Base-by-base conservation (phyloP, 2,329 filamentous ascomycete genomes). In the Rugonectria rugulosa region DNA sequence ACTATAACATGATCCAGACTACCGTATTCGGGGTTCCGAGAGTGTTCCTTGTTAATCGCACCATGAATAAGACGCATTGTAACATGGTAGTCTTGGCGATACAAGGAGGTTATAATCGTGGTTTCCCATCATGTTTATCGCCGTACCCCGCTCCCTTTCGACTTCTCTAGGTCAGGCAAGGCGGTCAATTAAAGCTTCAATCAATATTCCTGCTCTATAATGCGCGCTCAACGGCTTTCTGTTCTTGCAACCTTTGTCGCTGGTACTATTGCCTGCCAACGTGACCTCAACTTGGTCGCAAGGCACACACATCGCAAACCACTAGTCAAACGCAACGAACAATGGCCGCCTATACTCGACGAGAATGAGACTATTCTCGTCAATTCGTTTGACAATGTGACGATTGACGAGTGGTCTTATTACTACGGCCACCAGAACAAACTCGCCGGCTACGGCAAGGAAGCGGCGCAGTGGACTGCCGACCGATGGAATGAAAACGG, bases 401-500 rank as follows among this genome's bases (percentile, higher is more conserved):
- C 71, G 10, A 70, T 75, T 31, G 72, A 73, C 21, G 62, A 69
- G 52, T 76, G 74, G 74, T 68, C 73, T 7, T 47, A 75, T 43
- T 76, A 76, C 61, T 76, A 76, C 45, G 72, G 73, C 6, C 71
- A 73, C 47, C 68, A 74, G 50, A 69, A 73, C 56, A 75, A 76
- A 54, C 60, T 76, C 3, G 74, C 73, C 2, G 74, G 74, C 14
- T 58, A 66, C 2, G 73, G 73, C n/a, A 69, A 65, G 38, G 70
- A 72, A 23, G 73, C 73, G 4, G 74, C 74, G 1, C 64, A 75
- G 44, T 76, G 74, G 74, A 76, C 74, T 1, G 64, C 68, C 1
- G 72, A 75, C 21, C 65, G 65, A n/a, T 76, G 73, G 72, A 61
- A 45, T 5, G 68, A 74, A 37, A 70, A 68, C n/a, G 73, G 73